Evolutionary conservation across 108 stramenopile genomes (phyloP).

Genomic region (Skeletonema tropicum): DNA sequence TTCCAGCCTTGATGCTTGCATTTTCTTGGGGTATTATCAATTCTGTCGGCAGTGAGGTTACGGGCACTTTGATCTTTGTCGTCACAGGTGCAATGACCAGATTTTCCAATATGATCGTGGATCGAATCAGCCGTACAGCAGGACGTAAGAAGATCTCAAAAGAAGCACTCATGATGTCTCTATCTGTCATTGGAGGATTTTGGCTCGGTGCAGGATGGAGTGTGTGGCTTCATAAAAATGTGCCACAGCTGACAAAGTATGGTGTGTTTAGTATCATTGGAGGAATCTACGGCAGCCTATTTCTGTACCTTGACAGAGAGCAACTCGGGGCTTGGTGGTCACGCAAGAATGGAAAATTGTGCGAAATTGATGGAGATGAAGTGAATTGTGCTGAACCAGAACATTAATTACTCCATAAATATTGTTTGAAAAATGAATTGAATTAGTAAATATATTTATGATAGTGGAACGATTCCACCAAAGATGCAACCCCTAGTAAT

Average conservation of each 20-base stretch:
- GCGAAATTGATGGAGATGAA: neutral
- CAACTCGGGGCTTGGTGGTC: neutral
- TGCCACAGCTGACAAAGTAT: slow-evolving; percentile 20
- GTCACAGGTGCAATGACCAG: slow-evolving; percentile 65
- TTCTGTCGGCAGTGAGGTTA: slow-evolving; percentile 56
- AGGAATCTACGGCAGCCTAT: slow-evolving; percentile 47
- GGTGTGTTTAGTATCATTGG: slow-evolving; percentile 58
- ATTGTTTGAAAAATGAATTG: slow-evolving; percentile 1
- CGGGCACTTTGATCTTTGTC: slow-evolving; percentile 66
- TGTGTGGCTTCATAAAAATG: slow-evolving; percentile 19
- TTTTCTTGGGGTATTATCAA: slow-evolving; percentile 61
- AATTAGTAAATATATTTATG: slow-evolving; percentile 6
- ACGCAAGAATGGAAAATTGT: slow-evolving; percentile 13
- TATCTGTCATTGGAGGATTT: slow-evolving; percentile 53
- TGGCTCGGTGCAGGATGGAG: slow-evolving; percentile 46
- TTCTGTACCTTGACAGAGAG: slow-evolving; percentile 39
- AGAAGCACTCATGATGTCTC: slow-evolving; percentile 41
- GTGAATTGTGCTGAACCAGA: slow-evolving; percentile 1
- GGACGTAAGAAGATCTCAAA: slow-evolving; percentile 47
- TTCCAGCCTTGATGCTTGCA: slow-evolving; percentile 52
- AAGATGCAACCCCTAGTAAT: neutral
- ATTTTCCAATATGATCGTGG: slow-evolving; percentile 50
- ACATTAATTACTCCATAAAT: neutral
- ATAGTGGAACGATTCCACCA: neutral
- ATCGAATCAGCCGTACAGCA: slow-evolving; percentile 48